Conservation (phyloP, 163 green algal species). For the Scenedesmus sp. region DNA sequence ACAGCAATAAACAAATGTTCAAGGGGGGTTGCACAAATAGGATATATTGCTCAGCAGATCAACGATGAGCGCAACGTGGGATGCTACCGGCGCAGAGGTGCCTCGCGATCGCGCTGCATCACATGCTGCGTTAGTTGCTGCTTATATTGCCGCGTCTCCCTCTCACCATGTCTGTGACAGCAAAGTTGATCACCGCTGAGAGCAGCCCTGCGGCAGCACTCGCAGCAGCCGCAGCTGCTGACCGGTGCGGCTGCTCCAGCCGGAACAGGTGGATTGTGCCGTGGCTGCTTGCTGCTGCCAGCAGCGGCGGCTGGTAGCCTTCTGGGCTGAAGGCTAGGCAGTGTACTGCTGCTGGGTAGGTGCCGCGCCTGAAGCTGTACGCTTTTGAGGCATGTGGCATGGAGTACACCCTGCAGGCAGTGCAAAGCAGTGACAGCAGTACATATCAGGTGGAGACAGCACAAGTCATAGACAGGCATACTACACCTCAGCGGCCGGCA, state of each 20-base stretch:
- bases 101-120: too few relatives aligned
- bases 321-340: slow-evolving; percentile 78
- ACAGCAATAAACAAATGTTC: background rate
- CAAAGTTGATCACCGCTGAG: slow-evolving; percentile 55
- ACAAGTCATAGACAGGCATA: background rate
- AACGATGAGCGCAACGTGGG: background rate
- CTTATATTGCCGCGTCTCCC: background rate
- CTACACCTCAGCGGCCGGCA: background rate
- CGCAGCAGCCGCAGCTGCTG: slow-evolving; percentile 13
- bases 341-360: slow-evolving; percentile 70
- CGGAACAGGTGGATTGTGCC: slow-evolving; percentile 81
- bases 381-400: slow-evolving; percentile 55
- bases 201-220: slow-evolving; percentile 56
- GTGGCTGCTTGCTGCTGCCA: slow-evolving; percentile 76
- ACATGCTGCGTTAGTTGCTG: background rate
- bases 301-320: slow-evolving; percentile 63
- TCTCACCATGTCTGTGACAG: slow-evolving; percentile 61
- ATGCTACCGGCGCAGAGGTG: too few relatives aligned
- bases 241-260: slow-evolving; percentile 23
- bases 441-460: background rate
- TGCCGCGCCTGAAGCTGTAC: slow-evolving; percentile 74
- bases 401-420: slow-evolving; percentile 47
- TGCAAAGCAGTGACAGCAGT: background rate
- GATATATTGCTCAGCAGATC: background rate
- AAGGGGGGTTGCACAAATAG: background rate